phyloP scores from a whole-genome alignment of 345 rosid species.

The Pugionium dolabratum region DNA sequence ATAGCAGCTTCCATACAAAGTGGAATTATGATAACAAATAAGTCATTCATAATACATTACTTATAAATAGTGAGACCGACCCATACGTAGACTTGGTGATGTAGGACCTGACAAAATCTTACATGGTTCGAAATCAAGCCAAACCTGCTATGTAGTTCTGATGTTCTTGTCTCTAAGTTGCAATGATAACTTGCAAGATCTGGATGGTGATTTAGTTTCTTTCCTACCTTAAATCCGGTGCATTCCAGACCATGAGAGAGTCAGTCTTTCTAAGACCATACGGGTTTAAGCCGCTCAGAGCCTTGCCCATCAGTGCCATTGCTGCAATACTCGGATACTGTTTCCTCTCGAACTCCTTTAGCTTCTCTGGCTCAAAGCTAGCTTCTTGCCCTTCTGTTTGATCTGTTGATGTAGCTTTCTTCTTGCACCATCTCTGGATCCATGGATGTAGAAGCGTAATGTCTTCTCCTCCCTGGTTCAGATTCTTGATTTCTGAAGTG shows the following conservation, averaged over 20 bases:
- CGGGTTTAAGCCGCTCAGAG: constrained; percentile 60
- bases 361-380: constrained; percentile 45
- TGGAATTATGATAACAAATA: background rate
- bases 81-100: constrained; percentile 1
- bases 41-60: constrained; percentile 10
- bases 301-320: constrained; percentile 96
- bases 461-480: constrained; percentile 37
- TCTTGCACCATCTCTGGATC: constrained; percentile 77
- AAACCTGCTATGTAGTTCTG: constrained; percentile 17
- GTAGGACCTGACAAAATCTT: constrained; percentile 17
- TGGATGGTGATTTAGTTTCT: constrained; percentile 5
- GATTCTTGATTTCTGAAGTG: constrained; percentile 34
- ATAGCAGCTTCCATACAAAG: background rate
- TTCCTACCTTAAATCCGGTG: constrained; percentile 37
- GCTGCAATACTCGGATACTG: constrained; percentile 90
- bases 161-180: constrained; percentile 12
- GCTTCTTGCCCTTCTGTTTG: constrained; percentile 35
- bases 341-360: constrained; percentile 53
- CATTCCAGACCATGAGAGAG: constrained; percentile 66
- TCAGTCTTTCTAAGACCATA: constrained; percentile 57
- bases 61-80: constrained; percentile 12
- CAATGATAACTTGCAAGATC: constrained; percentile 10
- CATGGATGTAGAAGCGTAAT: constrained; percentile 53
- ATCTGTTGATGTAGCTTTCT: constrained; percentile 25
- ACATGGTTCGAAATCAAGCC: background rate